Evolutionary conservation across 73 alveolate species (phyloP).

Genomic region (Tetrahymena elliotti): DNA sequence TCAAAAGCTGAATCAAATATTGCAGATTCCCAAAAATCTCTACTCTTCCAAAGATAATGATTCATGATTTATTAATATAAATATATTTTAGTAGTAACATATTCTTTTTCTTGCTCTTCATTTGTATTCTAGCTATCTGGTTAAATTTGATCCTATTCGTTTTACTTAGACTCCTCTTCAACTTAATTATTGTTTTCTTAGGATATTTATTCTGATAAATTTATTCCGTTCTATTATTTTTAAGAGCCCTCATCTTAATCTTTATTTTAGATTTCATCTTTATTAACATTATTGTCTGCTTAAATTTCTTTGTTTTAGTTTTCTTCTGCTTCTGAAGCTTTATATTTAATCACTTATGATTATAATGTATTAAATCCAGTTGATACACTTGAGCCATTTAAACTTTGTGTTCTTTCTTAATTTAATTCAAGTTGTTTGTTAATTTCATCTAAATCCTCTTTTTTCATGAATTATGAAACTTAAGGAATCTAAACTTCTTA

Average conservation of each 20-base stretch:
- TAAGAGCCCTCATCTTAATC: not conserved
- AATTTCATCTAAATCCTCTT: not conserved
- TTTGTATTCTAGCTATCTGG: not conserved
- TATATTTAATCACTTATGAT: not conserved
- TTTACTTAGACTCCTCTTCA: not conserved
- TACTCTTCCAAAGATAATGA: not conserved
- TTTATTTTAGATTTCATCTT: not conserved
- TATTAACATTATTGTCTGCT: not conserved
- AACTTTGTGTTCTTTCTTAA: not conserved
- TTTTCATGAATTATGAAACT: not conserved
- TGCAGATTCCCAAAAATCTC: not conserved
- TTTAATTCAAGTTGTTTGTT: not conserved
- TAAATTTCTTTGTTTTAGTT: not conserved
- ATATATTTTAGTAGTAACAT: not conserved
- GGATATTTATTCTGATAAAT: not conserved
- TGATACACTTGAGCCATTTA: not conserved
- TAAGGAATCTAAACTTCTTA: not conserved
- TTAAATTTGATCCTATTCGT: not conserved
- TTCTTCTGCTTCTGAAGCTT: not conserved
- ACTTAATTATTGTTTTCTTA: not conserved
- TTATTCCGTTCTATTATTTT: not conserved
- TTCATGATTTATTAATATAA: not conserved
- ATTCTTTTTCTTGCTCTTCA: not conserved
- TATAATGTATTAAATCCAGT: not conserved
- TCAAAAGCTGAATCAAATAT: not conserved